phyloP scores from a whole-genome alignment of 139 green algal genomes.

The Coccomyxa sp. region DNA sequence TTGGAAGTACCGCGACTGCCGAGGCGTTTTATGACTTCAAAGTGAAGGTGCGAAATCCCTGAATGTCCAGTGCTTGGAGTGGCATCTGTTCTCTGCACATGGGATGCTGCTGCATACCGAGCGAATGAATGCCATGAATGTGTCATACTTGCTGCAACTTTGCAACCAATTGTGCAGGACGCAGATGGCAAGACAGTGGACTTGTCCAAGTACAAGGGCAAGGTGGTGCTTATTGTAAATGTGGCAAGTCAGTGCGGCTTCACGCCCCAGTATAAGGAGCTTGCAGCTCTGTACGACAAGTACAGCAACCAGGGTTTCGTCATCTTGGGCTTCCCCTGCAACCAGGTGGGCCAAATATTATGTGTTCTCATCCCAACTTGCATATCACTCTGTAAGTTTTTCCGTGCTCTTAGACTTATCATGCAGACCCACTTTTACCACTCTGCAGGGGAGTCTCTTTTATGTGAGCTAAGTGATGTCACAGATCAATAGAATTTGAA shows the following conservation, averaged over 20 bases:
- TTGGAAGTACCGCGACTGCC: slow-evolving; percentile 5
- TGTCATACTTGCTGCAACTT: not conserved
- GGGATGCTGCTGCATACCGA: not conserved
- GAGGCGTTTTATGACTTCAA: slow-evolving; percentile 29
- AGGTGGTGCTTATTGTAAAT: slow-evolving; percentile 75
- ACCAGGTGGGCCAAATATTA: slow-evolving; percentile 57
- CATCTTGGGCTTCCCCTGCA: slow-evolving; percentile 76
- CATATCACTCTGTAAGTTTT: too few species aligned
- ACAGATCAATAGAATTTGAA: too few species aligned
- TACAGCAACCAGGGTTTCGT: slow-evolving; percentile 61
- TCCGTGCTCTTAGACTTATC: too few species aligned
- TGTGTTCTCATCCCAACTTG: too few species aligned
- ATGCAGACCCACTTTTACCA: too few species aligned
- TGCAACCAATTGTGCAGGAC: slow-evolving; percentile 6
- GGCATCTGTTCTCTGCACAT: not conserved
- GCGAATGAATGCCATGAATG: not conserved
- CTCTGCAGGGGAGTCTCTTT: too few species aligned
- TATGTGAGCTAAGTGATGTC: too few species aligned
- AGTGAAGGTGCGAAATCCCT: slow-evolving; percentile 30
- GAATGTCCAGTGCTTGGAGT: not conserved
- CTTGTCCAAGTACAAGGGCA: slow-evolving; percentile 50
- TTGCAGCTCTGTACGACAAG: slow-evolving; percentile 68
- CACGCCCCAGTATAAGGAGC: slow-evolving; percentile 53
- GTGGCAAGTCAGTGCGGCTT: slow-evolving; percentile 53
- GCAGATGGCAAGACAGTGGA: slow-evolving; percentile 43